Evolutionary conservation across 2,329 filamentous ascomycete genomes (phyloP), one percentile per base, ranked within the genome.

Genomic region (Cordyceps tenuipes): DNA sequence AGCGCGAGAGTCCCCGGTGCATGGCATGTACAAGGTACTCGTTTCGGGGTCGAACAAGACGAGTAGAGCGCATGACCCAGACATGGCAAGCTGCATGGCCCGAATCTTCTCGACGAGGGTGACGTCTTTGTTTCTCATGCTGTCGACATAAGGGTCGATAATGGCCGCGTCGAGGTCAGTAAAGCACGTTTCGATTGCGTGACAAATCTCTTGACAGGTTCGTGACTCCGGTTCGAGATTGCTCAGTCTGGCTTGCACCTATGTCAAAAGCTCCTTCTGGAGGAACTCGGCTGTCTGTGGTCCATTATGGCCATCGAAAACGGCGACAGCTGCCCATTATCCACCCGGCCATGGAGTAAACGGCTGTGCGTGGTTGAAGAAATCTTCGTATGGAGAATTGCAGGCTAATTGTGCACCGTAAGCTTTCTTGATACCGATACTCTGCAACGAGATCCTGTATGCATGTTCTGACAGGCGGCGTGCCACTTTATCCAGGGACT

Each of bases 1-100:
- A 9, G 83, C 83, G 39, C 83, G 76, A 1, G 81, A 86, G 69
- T 88, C 84, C 0, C 85, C 85, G 0, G 80, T 82, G 63, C 81
- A 85, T 0, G 84, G 84, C 6, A 86, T 81, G 48, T 80, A 79
- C 0, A 88, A 70, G 0, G 74, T 79, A 19, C 73, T 71, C 2
- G 72, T 73, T 0, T 64, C 61, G 0, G 82, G 77, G 63, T 87
- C 82, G 65, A 80, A 85, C 3, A 85, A 68, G 0, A 82, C 77
- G 1, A 87, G 72, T 0, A 86, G 71, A 15, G 83, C 83, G 64
- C 83, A 86, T 7, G 82, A 84, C 4, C 83, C 83, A 3, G 68
- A 65, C 48, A 64, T 62, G 9, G 69, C 64, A 5, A 69, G 56
- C 8, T 66, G 54, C 47, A 75, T 59, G n/a, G 19, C 17, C 57